These are phyloP conservation scores for Achlya hypogyna DNA, from an alignment of 352 stramenopile genomes.

Conservation along the genomic window DNA sequence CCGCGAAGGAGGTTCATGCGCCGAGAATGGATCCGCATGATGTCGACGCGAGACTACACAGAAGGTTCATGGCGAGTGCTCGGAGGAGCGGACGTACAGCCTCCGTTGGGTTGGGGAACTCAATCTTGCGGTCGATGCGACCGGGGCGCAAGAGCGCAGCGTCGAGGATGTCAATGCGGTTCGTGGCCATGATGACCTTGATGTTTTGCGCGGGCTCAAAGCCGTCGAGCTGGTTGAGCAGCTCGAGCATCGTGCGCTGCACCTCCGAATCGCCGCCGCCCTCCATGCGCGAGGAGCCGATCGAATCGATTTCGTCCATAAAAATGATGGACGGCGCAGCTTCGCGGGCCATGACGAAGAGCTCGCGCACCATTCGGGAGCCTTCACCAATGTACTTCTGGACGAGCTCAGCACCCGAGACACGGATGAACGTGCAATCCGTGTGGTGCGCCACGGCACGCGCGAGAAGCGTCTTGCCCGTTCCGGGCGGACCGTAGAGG, in stretches of 20 bases:
- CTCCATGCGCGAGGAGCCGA: conserved; percentile 91
- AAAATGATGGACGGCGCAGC: conserved; percentile 99
- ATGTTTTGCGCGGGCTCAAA: conserved; percentile 97
- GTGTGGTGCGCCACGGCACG: conserved; percentile 98
- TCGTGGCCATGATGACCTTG: conserved; percentile 99
- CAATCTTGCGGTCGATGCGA: conserved; percentile 99
- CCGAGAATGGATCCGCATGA: conserved; percentile 97
- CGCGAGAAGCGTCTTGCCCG: conserved; percentile 97
- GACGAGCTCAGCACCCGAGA: conserved; percentile 97
- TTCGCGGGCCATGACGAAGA: conserved; percentile 98
- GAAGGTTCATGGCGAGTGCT: conserved; percentile 22
- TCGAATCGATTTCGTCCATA: conserved; percentile 99
- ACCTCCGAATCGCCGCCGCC: conserved; percentile 97
- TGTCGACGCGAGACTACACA: conserved; percentile 87
- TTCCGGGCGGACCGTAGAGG: conserved; percentile 96
- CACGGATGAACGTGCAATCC: conserved; percentile 99
- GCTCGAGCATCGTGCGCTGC: conserved; percentile 98
- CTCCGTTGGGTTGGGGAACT: conserved; percentile 98
- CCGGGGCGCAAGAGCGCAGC: conserved; percentile 93
- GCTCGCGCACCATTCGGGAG: conserved; percentile 97
- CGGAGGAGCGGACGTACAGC: conserved; percentile 39
- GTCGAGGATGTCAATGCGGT: conserved; percentile 99
- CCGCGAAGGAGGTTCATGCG: conserved; percentile 99
- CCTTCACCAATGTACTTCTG: conserved; percentile 99
- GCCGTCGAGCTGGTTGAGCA: conserved; percentile 97